A percentile compares a stretch with the other conserved stretches of the same genome.
Conservation (phyloP, 1,139 yeast species). For the Saccharomyces hybrid region DNA sequence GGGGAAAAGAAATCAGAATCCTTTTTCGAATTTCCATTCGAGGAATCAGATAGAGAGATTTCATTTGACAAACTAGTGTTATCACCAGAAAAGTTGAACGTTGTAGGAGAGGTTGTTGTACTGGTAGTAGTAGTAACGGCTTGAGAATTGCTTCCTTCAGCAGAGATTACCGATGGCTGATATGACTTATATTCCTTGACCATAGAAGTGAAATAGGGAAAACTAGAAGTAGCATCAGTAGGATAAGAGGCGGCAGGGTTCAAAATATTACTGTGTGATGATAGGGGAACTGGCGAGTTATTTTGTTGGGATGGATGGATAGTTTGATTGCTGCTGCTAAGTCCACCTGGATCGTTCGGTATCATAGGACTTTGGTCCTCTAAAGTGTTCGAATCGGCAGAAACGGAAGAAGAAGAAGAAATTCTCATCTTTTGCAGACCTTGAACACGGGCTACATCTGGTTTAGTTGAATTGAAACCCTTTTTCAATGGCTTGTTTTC, state of each 20-base stretch:
- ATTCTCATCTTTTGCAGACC: background rate
- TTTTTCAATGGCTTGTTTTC: background rate
- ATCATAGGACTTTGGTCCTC: background rate
- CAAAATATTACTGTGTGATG: background rate
- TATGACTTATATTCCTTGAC: slow-evolving; percentile 20
- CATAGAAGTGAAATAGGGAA: slow-evolving; percentile 13
- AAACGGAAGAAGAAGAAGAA: background rate
- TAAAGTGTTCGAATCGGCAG: background rate
- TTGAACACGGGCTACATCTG: background rate
- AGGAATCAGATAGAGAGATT: background rate
- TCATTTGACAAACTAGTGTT: background rate
- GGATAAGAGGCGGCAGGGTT: background rate
- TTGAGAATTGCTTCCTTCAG: slow-evolving; percentile 21
- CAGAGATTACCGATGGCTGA: slow-evolving; percentile 20
- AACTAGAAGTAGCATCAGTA: background rate
- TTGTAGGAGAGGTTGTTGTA: slow-evolving; percentile 10
- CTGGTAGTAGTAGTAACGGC: slow-evolving; percentile 15
- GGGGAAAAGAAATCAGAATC: background rate
- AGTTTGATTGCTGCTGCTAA: background rate
- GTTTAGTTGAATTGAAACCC: background rate
- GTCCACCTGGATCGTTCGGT: background rate
- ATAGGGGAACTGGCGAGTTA: background rate
- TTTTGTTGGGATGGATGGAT: background rate
- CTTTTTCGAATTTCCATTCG: background rate
- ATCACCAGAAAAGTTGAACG: slow-evolving; percentile 11